phyloP scores from a whole-genome alignment of 495 filamentous ascomycete species.

The Podospora conica region DNA sequence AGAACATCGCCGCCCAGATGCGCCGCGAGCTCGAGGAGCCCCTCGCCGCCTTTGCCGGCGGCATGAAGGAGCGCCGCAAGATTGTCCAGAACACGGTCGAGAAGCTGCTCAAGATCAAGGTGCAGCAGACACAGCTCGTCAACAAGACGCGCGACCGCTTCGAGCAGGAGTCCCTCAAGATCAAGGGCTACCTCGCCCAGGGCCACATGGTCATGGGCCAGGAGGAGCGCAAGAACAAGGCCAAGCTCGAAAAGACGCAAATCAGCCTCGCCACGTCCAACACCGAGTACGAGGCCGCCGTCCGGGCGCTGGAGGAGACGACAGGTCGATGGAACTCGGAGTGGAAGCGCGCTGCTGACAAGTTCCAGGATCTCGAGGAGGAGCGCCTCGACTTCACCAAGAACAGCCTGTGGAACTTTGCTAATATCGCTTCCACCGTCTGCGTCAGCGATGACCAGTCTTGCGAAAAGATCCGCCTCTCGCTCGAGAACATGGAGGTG shows the following conservation, averaged over 20 bases:
- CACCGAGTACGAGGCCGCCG: constrained; percentile 84
- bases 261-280: constrained; percentile 86
- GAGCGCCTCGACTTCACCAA: constrained; percentile 95
- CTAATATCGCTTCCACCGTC: constrained; percentile 95
- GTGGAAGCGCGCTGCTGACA: constrained; percentile 97
- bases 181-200: constrained; percentile 97
- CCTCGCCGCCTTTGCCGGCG: constrained; percentile 82
- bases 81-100: constrained; percentile 91
- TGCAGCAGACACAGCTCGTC: constrained; percentile 80
- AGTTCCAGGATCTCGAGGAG: constrained; percentile 99
- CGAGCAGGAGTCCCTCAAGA: constrained; percentile 95
- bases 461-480: constrained; percentile 94
- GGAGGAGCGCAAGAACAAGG: constrained; percentile 98
- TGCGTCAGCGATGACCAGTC: constrained; percentile 97
- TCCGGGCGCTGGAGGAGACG: constrained; percentile 92
- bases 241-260: constrained; percentile 97
- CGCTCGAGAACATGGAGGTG: constrained; percentile 91
- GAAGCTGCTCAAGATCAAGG: constrained; percentile 86
- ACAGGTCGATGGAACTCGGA: constrained; percentile 95
- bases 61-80: constrained; percentile 90
- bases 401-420: constrained; percentile 96
- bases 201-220: constrained; percentile 99
- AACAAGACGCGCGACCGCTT: constrained; percentile 96
- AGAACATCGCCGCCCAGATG: constrained; percentile 86
- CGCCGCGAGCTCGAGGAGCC: constrained; percentile 96